phyloP scores from a whole-genome alignment of 1,284 basidiomycete species.

The Tylopilus sp. region DNA sequence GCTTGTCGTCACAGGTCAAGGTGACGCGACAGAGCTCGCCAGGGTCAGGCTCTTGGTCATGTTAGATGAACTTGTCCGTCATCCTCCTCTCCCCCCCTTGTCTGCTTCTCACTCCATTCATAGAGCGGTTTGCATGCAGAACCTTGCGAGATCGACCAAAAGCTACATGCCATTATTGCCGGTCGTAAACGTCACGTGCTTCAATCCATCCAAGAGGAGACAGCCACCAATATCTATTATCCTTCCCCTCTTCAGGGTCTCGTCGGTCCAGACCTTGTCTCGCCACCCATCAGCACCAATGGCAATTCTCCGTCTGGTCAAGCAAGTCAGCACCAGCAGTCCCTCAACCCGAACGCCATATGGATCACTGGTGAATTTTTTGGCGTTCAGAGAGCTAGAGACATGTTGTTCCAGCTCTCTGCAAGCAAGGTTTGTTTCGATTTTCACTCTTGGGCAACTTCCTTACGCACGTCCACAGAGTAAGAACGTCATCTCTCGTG shows the following conservation, averaged over 20 bases:
- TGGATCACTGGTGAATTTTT: slow-evolving; percentile 99
- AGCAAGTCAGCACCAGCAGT: slow-evolving; percentile 24
- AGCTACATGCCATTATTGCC: slow-evolving; percentile 89
- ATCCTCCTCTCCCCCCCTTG: neutral
- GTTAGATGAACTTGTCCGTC: slow-evolving; percentile 87
- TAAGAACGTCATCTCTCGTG: slow-evolving; percentile 87
- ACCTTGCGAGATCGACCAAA: slow-evolving; percentile 91
- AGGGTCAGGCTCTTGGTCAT: slow-evolving; percentile 88
- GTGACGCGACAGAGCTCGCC: slow-evolving; percentile 89
- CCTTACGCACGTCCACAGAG: slow-evolving; percentile 50
- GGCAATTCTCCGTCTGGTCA: slow-evolving; percentile 24
- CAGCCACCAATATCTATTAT: slow-evolving; percentile 94
- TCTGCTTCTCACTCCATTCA: slow-evolving; percentile 5
- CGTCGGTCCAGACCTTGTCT: slow-evolving; percentile 58
- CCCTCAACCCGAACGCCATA: slow-evolving; percentile 70
- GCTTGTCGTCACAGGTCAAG: slow-evolving; percentile 83
- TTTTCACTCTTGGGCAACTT: neutral
- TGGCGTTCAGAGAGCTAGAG: slow-evolving; percentile 89
- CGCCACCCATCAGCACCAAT: slow-evolving; percentile 36
- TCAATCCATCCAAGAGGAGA: slow-evolving; percentile 95
- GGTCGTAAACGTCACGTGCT: slow-evolving; percentile 86
- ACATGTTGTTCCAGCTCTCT: slow-evolving; percentile 91
- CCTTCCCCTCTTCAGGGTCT: slow-evolving; percentile 89
- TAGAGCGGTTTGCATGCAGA: slow-evolving; percentile 90
- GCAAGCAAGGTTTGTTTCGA: slow-evolving; percentile 68